A percentile compares a stretch with the other conserved stretches of the same genome.
phyloP scores from a whole-genome alignment of 352 stramenopile species.

The Phytophthora tentaculata region DNA sequence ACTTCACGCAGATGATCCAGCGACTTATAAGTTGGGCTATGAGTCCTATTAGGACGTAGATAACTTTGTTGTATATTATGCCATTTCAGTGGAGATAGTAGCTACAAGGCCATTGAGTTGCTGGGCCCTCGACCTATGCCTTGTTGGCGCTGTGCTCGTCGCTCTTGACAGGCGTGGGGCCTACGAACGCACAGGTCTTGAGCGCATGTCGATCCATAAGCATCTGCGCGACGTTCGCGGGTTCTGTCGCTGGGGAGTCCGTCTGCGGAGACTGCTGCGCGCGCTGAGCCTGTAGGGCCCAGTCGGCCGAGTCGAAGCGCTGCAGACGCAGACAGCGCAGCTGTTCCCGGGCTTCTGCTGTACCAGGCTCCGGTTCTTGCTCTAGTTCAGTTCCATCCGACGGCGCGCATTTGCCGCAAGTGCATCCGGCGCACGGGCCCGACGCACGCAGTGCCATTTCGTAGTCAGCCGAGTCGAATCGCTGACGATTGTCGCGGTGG shows the following conservation, averaged over 20 bases:
- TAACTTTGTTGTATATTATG: conserved; percentile 23
- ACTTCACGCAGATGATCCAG: conserved; percentile 12
- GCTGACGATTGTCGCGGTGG: conserved; percentile 57
- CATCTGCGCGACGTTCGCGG: conserved; percentile 51
- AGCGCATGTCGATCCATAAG: conserved; percentile 68
- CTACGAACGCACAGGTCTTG: conserved; percentile 54
- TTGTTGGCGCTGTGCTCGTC: conserved; percentile 26
- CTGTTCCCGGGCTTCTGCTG: conserved; percentile 37
- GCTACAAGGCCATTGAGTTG: conserved; percentile 16
- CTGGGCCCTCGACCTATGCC: conserved; percentile 13
- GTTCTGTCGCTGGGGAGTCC: conserved; percentile 9
- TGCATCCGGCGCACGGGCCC: conserved; percentile 31
- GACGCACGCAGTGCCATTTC: conserved; percentile 48
- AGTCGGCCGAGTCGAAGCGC: conserved; percentile 81
- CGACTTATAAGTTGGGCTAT: conserved; percentile 7
- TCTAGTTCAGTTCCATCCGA: conserved; percentile 41
- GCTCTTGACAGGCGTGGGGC: conserved; percentile 30
- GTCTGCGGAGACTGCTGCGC: conserved; percentile 16
- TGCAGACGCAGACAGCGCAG: conserved; percentile 65
- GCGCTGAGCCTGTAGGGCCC: conserved; percentile 51
- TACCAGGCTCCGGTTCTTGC: conserved; percentile 46
- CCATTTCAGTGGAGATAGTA: conserved; percentile 17
- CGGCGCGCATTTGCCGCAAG: conserved; percentile 26
- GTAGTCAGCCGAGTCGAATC: conserved; percentile 81
- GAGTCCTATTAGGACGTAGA: conserved; percentile 3